Conservation (phyloP, 768 basidiomycete genomes). For the Strobilomyces echinocephalus region DNA sequence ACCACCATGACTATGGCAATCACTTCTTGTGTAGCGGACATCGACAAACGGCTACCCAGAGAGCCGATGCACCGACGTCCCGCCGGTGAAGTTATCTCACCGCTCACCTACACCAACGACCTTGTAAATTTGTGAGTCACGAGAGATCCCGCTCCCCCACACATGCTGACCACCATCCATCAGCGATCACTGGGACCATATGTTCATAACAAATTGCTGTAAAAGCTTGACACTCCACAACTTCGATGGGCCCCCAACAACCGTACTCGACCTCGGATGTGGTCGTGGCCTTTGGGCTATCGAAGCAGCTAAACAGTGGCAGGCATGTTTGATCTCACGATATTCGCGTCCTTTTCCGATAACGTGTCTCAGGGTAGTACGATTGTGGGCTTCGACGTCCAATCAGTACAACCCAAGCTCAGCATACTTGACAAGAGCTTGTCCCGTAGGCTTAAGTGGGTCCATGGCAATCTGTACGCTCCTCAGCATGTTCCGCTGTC, state of each 20-base stretch:
- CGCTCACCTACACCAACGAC: slow-evolving; percentile 44
- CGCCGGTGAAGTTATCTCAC: slow-evolving; percentile 51
- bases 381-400: slow-evolving; percentile 58
- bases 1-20: slow-evolving; percentile 20
- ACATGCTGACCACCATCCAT: slow-evolving; percentile 2
- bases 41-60: slow-evolving; percentile 42
- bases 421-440: slow-evolving; percentile 37
- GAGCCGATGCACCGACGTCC: slow-evolving; percentile 39
- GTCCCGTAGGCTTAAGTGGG: slow-evolving; percentile 54
- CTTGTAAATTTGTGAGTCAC: slow-evolving; percentile 51
- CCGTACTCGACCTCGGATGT: slow-evolving; percentile 66
- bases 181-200: slow-evolving; percentile 70
- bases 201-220: slow-evolving; percentile 52
- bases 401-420: slow-evolving; percentile 48
- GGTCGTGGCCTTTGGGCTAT: slow-evolving; percentile 69
- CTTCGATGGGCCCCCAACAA: slow-evolving; percentile 46
- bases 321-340: slow-evolving; percentile 36
- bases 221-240: slow-evolving; percentile 49
- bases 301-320: slow-evolving; percentile 64
- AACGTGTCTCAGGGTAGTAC: slow-evolving; percentile 39
- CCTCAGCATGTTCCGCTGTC: neutral
- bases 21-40: slow-evolving; percentile 35
- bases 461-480: slow-evolving; percentile 61
- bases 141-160: neutral
- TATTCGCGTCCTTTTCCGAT: neutral